phyloP scores from a whole-genome alignment of 805 yeast genomes.

The Cyberlindnera maclurae region DNA sequence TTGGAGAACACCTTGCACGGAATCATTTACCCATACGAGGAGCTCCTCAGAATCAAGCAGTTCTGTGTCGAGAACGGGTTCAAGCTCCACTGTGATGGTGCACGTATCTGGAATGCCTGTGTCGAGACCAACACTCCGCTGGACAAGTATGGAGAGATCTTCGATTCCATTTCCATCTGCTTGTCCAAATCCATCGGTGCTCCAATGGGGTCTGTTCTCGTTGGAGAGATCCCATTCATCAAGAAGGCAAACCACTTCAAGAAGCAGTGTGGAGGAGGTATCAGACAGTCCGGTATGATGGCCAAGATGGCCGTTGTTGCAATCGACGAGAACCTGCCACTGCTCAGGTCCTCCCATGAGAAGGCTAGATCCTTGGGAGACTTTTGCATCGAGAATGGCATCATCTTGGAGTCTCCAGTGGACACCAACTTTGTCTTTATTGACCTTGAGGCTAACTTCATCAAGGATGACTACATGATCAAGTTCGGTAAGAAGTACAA shows the following conservation, averaged over 20 bases:
- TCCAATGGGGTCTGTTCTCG: conserved; percentile 85
- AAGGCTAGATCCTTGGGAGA: conserved; percentile 45
- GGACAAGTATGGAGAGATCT: conserved; percentile 62
- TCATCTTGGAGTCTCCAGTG: conserved; percentile 63
- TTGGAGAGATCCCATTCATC: conserved; percentile 54
- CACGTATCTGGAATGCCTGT: conserved; percentile 86
- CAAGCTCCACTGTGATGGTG: conserved; percentile 84
- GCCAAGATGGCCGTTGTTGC: conserved; percentile 78
- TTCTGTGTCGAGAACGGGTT: conserved; percentile 61
- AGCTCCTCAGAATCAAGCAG: conserved; percentile 59
- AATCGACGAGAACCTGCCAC: conserved; percentile 58
- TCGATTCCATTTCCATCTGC: conserved; percentile 88
- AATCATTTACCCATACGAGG: conserved; percentile 72
- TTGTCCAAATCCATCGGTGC: conserved; percentile 88
- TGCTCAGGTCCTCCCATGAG: conserved; percentile 39
- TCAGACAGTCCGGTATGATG: conserved; percentile 81
- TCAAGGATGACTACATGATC: conserved; percentile 50
- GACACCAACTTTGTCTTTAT: conserved; percentile 81
- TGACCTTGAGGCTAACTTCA: conserved; percentile 39
- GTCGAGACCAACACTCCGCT: conserved; percentile 51
- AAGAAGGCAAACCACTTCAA: conserved; percentile 75
- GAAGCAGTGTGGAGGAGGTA: conserved; percentile 91
- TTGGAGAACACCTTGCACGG: conserved; percentile 88
- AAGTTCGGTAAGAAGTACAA: conserved; percentile 51
- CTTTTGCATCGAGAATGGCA: conserved; percentile 45